Evolutionary conservation across 345 rosid species (phyloP), one percentile per base, ranked within the genome.

Genomic region (Kernera saxatilis): DNA sequence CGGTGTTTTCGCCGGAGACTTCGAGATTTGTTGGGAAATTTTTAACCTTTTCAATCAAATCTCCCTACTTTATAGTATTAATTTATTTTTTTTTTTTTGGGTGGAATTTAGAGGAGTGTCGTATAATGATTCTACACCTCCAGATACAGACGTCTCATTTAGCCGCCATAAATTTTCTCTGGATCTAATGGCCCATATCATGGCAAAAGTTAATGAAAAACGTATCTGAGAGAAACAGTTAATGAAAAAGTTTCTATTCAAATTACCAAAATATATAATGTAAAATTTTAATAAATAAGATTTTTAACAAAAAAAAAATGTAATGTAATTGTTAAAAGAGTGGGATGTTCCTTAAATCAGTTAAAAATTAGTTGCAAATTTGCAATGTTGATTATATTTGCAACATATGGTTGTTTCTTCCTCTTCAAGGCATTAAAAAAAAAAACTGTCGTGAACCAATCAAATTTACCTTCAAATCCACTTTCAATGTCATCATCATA

Each of bases 81-180:
- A 9, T 8, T 12, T 26, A 3, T 3, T 1, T 15, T 4, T 1
- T 15, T 0, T 4, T n/a, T 11, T 11, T 52, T n/a, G n/a, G n/a
- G 37, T 65, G 66, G 41, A 45, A 36, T 45, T 25, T 44, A 56
- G 43, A 51, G 26, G 15, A n/a, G 44, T 65, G 77, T 26, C 77
- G 51, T 73, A 56, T 64, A 12, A 14, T 45, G 22, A 65, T 65
- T 65, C 52, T 56, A 36, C 71, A 72, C 63, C 55, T 53, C 44
- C 27, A 18, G 13, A 59, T 13, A 13, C n/a, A 29, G 23, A n/a
- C 10, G 35, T 40, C 5, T 61, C 27, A 5, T 14, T 61, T 19
- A 61, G 61, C 69, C 69, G 62, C 61, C 69, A 25, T 12, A 21
- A 11, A 21, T 21, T 30, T 11, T 48, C 14, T 39, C 39, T 59